Evolutionary conservation across 1,139 yeast genomes (phyloP).

Genomic region (Yamadazyma dushanensis): DNA sequence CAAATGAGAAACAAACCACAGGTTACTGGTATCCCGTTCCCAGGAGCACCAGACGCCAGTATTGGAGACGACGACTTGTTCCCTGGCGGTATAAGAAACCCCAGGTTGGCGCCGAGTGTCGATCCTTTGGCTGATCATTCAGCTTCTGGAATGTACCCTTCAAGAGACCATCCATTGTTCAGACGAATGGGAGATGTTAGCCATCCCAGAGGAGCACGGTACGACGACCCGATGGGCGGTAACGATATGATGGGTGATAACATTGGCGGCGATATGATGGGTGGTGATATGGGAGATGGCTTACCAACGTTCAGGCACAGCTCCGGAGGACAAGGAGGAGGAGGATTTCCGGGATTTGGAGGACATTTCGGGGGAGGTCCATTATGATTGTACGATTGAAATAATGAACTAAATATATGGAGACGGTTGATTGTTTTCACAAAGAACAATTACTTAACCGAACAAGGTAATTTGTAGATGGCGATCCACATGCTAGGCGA

Average conservation of each 20-base stretch:
- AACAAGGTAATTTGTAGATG: too few relatives aligned
- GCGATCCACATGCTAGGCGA: too few relatives aligned
- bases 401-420: too few relatives aligned
- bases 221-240: slow-evolving; percentile 51
- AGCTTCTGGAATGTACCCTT: slow-evolving; percentile 47
- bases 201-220: slow-evolving; percentile 52
- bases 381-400: too few relatives aligned
- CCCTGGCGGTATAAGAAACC: slow-evolving; percentile 46
- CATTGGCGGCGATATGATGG: too few relatives aligned
- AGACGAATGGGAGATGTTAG: slow-evolving; percentile 19
- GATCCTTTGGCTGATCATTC: slow-evolving; percentile 14
- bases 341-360: slow-evolving; percentile 6
- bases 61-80: slow-evolving; percentile 53
- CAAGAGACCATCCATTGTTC: slow-evolving; percentile 51
- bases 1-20: slow-evolving; percentile 27
- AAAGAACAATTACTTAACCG: background rate
- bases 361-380: slow-evolving; percentile 7
- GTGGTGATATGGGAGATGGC: slow-evolving; percentile 47
- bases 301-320: slow-evolving; percentile 43
- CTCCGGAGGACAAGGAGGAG: slow-evolving; percentile 15
- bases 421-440: background rate
- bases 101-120: slow-evolving; percentile 23
- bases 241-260: slow-evolving; percentile 38
- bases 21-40: slow-evolving; percentile 11
- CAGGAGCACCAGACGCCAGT: slow-evolving; percentile 3